phyloP scores from a whole-genome alignment of 2,329 filamentous ascomycete species.

The Xylaria sp. region DNA sequence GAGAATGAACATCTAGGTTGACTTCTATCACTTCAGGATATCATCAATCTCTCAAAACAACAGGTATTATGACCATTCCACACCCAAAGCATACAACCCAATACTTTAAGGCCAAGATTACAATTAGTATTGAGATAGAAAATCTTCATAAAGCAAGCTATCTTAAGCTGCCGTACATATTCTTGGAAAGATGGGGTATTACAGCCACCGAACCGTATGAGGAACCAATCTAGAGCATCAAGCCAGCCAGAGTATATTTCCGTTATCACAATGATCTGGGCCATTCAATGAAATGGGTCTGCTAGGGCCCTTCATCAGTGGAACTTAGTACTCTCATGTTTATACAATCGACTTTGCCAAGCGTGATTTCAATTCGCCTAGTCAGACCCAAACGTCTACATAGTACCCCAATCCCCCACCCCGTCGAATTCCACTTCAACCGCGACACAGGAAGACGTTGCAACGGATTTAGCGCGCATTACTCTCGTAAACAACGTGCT shows the following conservation, averaged over 20 bases:
- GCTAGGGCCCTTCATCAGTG: neutral
- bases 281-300: slow-evolving; percentile 3
- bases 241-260: neutral
- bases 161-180: neutral
- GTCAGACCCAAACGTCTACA: neutral
- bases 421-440: neutral
- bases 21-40: neutral
- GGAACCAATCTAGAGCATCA: neutral
- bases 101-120: neutral
- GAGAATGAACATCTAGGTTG: neutral
- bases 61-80: no score
- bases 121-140: neutral
- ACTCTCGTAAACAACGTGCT: neutral
- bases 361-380: neutral
- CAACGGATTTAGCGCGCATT: slow-evolving; percentile 1
- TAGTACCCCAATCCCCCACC: slow-evolving; percentile 1
- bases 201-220: neutral
- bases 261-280: neutral
- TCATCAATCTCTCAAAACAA: neutral
- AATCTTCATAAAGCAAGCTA: neutral
- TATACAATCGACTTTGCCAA: neutral
- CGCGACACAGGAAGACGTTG: neutral
- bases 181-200: neutral
- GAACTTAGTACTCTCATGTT: neutral
- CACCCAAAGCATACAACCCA: neutral